Conservation (phyloP, 2,329 filamentous ascomycete genomes). For the Parascedosporium putredinis region DNA sequence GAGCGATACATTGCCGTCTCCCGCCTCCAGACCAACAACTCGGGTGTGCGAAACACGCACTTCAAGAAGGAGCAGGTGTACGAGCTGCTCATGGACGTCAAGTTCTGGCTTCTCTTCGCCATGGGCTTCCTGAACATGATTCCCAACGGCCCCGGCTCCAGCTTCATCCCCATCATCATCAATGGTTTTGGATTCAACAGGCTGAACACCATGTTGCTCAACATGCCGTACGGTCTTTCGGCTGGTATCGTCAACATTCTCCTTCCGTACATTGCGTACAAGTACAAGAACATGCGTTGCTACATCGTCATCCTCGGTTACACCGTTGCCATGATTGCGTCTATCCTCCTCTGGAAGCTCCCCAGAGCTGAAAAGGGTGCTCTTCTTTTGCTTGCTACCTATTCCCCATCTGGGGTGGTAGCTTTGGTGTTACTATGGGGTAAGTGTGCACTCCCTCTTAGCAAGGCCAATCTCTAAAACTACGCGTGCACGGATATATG, state of each 20-base stretch:
- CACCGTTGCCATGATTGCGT: slow-evolving; percentile 22
- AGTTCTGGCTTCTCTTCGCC: slow-evolving; percentile 47
- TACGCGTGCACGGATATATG: too few species aligned
- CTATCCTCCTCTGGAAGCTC: neutral
- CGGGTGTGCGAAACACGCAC: slow-evolving; percentile 31
- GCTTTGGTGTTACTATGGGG: slow-evolving; percentile 36
- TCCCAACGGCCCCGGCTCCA: slow-evolving; percentile 30
- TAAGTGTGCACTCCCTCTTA: too few species aligned
- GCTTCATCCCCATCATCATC: slow-evolving; percentile 35
- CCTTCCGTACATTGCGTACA: slow-evolving; percentile 28
- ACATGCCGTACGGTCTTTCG: slow-evolving; percentile 28
- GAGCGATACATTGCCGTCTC: slow-evolving; percentile 41
- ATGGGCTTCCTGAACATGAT: slow-evolving; percentile 34
- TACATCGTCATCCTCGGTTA: slow-evolving; percentile 30
- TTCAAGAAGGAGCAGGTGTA: slow-evolving; percentile 41
- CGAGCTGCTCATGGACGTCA: slow-evolving; percentile 46
- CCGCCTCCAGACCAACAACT: slow-evolving; percentile 34
- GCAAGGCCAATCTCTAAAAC: too few species aligned
- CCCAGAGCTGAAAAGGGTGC: slow-evolving; percentile 27
- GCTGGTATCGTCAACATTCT: slow-evolving; percentile 26
- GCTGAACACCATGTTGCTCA: slow-evolving; percentile 30
- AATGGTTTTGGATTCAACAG: slow-evolving; percentile 32
- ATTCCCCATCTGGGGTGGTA: slow-evolving; percentile 29
- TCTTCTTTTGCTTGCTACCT: slow-evolving; percentile 38
- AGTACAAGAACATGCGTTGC: slow-evolving; percentile 20